Evolutionary conservation across 2,329 filamentous ascomycete genomes (phyloP).

Genomic region (Stagonosporopsis rhizophila): DNA sequence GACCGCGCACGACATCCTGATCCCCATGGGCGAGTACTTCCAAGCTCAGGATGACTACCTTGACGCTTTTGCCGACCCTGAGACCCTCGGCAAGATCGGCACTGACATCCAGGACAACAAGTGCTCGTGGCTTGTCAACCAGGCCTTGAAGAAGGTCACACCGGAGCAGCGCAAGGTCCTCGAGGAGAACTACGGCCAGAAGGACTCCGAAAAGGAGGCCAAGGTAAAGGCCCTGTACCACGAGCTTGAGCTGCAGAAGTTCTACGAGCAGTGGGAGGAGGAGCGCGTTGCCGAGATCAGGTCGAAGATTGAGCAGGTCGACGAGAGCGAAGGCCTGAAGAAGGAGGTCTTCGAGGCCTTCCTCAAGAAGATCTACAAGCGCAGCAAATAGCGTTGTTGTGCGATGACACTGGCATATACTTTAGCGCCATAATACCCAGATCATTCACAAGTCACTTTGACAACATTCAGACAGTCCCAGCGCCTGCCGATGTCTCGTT

Average conservation of each 20-base stretch:
- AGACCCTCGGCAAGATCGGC: constrained; percentile 96
- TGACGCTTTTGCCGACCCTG: constrained; percentile 93
- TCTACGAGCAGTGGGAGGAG: constrained; percentile 91
- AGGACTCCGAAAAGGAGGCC: constrained; percentile 82
- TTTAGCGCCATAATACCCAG: too few relatives aligned
- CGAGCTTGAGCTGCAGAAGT: constrained; percentile 81
- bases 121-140: constrained; percentile 98
- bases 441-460: too few relatives aligned
- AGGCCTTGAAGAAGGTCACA: constrained; percentile 80
- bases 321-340: constrained; percentile 89
- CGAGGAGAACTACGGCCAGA: constrained; percentile 92
- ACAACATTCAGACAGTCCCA: too few relatives aligned
- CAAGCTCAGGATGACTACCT: constrained; percentile 99
- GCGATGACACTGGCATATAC: too few relatives aligned
- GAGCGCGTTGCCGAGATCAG: constrained; percentile 79
- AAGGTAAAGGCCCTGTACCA: constrained; percentile 88
- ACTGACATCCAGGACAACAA: constrained; percentile 99
- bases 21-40: constrained; percentile 98
- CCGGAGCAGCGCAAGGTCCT: constrained; percentile 87
- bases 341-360: constrained; percentile 89
- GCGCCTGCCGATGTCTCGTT: too few relatives aligned
- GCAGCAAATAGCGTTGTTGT: constrained; percentile 77
- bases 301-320: constrained; percentile 76
- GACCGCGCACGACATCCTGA: constrained; percentile 88
- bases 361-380: constrained; percentile 96